These are phyloP conservation scores for Syzygium syzygioides DNA, from an alignment of 441 rosid genomes.

Conservation along the genomic window DNA sequence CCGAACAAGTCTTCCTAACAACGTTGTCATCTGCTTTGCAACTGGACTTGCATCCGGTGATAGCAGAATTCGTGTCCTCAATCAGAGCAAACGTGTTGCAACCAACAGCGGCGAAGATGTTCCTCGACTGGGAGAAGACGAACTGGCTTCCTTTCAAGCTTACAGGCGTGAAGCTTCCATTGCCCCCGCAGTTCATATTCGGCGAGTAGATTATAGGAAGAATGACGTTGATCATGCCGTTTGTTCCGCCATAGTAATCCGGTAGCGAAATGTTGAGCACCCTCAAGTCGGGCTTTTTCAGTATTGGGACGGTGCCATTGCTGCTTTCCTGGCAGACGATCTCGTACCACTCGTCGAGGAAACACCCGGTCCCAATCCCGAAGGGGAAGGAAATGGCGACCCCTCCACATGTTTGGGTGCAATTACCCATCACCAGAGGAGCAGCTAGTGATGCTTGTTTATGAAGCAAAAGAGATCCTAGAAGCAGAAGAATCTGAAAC, in stretches of 20 bases:
- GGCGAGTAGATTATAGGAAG: not conserved
- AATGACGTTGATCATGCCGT: not conserved
- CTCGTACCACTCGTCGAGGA: conserved; percentile 15
- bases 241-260: too few relatives aligned
- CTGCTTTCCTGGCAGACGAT: not conserved
- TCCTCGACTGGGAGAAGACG: not conserved
- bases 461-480: not conserved
- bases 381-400: conserved; percentile 3
- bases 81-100: not conserved
- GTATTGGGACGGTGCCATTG: not conserved
- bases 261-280: not conserved
- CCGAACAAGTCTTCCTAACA: not conserved
- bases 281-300: not conserved
- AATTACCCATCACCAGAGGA: not conserved
- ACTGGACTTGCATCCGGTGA: not conserved
- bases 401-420: not conserved
- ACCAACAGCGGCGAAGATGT: not conserved
- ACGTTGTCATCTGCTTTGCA: not conserved
- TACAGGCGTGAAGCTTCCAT: not conserved
- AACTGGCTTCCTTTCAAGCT: conserved; percentile 1
- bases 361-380: not conserved
- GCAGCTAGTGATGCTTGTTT: not conserved
- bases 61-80: not conserved
- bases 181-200: not conserved
- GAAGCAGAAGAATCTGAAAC: not conserved